Conservation (phyloP, 2,329 filamentous ascomycete genomes). For the Talaromyces pinophilus region DNA sequence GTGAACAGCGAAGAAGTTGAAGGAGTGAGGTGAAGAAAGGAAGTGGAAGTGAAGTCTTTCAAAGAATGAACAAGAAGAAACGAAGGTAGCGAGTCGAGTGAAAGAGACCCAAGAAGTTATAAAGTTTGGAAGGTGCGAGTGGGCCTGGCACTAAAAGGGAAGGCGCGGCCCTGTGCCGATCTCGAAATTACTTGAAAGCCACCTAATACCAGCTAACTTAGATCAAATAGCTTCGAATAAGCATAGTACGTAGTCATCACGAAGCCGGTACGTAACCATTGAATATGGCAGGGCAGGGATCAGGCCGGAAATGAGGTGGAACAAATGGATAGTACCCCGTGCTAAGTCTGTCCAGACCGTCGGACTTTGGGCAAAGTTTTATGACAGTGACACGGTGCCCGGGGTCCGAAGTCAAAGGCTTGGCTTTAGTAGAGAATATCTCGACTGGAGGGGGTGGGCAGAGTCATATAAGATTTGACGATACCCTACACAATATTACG, state of each 20-base stretch:
- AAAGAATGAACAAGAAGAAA: conserved; percentile 1
- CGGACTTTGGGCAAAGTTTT: not conserved
- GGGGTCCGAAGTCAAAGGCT: not conserved
- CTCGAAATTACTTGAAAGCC: conserved; percentile 10
- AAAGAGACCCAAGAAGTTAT: not conserved
- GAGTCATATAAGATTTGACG: not conserved
- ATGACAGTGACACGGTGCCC: not conserved
- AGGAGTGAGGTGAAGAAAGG: conserved; percentile 7
- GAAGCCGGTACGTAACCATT: not conserved
- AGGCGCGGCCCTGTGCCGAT: conserved; percentile 9
- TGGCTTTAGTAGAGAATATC: not conserved
- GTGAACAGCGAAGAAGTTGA: conserved; percentile 19
- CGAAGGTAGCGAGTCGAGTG: not conserved
- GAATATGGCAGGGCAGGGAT: not conserved
- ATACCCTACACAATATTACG: not conserved
- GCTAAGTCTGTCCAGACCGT: not conserved
- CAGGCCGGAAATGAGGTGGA: conserved; percentile 12
- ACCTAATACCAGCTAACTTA: not conserved
- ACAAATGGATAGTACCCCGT: not conserved
- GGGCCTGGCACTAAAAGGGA: not conserved
- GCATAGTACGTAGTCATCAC: too few relatives aligned
- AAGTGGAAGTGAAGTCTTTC: conserved; percentile 14
- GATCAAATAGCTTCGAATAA: not conserved
- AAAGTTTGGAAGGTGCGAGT: conserved; percentile 1
- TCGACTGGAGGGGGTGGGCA: not conserved